Evolutionary conservation across 2,329 filamentous ascomycete species (phyloP), one percentile per base, ranked within the genome.

Genomic region (Purpureocillium takamizusanense): DNA sequence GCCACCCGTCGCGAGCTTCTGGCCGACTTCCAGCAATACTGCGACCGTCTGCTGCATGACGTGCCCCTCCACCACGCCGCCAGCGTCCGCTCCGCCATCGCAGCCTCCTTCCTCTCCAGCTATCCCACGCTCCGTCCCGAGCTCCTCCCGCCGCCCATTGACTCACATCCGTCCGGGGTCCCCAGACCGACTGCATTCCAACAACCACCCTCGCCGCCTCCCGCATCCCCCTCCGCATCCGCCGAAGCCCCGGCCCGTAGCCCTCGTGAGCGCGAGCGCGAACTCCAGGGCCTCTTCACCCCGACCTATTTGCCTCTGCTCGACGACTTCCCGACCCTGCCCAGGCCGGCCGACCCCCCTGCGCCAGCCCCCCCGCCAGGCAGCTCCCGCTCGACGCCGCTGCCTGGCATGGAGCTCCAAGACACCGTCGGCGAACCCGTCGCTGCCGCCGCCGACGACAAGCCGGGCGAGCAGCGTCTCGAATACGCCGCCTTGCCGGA

Each of bases 241-340:
- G 43, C 54, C 48, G 53, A 53, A 45, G 47, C 53, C 46, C 60
- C 61, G 36, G 51, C 7, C 25, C 25, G 61, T 46, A 67, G 63
- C 49, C 66, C 67, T 36, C 71, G 71, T 58, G 70, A 73, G 42
- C 69, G 73, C 42, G 75, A 81, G 47, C 61, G 63, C 51, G 76
- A 80, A 47, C 72, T 82, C 46, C 69, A 70, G 45, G 77, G 77
- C 43, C 59, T 82, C 42, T 81, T 82, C 51, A 80, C 72, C 28
- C 78, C 77, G 21, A 71, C 62, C 44, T 82, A 74, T 50, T 66
- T 83, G 39, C 76, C 77, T 33, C 62, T 82, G 39, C 68, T 82
- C 39, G 77, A 79, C 46, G 64, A 65, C 44, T 51, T 52, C 41
- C 49, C 51, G 35, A 42, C 45, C 39, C 44, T 48, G 33, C 50